Evolutionary conservation across 228 moss, liverwort and hornwort species (phyloP).

Genomic region (Sphagnum fallax): DNA sequence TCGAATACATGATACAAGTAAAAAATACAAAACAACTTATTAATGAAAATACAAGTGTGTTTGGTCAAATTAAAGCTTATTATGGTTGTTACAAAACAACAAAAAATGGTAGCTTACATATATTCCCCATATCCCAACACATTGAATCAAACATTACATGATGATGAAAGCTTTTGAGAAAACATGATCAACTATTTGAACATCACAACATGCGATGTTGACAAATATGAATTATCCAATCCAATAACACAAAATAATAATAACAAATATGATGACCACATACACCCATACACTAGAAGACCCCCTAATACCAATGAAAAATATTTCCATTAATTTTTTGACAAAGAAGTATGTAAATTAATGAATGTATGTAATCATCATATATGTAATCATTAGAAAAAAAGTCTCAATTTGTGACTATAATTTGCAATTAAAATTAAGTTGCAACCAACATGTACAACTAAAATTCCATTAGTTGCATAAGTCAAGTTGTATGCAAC

Average conservation of each 20-base stretch:
- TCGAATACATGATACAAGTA: not conserved
- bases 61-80: not conserved
- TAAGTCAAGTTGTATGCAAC: not conserved
- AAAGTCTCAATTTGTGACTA: too few species aligned
- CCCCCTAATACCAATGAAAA: not conserved
- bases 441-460: too few species aligned
- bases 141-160: not conserved
- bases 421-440: too few species aligned
- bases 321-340: not conserved
- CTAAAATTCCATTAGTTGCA: too few species aligned
- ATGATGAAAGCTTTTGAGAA: not conserved
- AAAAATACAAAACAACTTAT: not conserved
- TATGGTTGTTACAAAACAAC: constrained; percentile 1
- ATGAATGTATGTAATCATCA: not conserved
- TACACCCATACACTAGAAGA: not conserved
- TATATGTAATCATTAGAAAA: not conserved
- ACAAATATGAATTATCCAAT: not conserved
- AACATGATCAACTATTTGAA: not conserved
- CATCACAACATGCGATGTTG: not conserved
- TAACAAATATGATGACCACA: not conserved
- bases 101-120: not conserved
- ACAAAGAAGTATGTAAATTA: not conserved
- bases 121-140: not conserved
- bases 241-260: not conserved
- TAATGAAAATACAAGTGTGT: not conserved